These are phyloP conservation scores for Cytospora mali DNA, from an alignment of 2,329 filamentous ascomycete genomes.

Conservation along the genomic window DNA sequence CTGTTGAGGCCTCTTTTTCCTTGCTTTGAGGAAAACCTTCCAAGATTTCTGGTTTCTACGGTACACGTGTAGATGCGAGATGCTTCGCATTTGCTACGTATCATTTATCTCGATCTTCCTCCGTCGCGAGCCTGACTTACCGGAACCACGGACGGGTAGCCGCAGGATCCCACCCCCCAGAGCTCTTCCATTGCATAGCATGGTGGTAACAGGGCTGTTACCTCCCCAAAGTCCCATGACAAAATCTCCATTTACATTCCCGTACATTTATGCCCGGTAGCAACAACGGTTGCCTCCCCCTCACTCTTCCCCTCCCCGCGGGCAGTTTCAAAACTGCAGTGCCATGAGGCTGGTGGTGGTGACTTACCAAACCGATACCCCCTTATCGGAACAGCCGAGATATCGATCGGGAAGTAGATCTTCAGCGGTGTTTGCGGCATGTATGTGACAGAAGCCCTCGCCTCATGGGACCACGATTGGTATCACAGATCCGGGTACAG, in stretches of 20 bases:
- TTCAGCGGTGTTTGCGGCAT: constrained; percentile 19
- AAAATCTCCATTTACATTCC: no score
- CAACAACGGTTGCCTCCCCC: background rate
- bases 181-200: background rate
- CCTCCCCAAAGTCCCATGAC: no score
- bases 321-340: background rate
- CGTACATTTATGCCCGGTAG: no score
- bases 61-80: background rate
- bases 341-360: background rate
- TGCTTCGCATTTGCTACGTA: background rate
- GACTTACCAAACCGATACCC: background rate
- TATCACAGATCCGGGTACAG: constrained; percentile 27
- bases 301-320: background rate
- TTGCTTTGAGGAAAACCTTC: background rate
- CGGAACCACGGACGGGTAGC: background rate
- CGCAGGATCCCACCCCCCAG: background rate
- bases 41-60: background rate
- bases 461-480: constrained; percentile 11
- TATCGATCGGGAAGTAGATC: constrained; percentile 4
- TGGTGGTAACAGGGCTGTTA: no score
- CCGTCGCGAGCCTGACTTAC: background rate
- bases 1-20: background rate
- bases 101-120: background rate
- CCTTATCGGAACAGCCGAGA: constrained; percentile 5
- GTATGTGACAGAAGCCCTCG: constrained; percentile 25